Evolutionary conservation across 75 land plant species (phyloP).

Genomic region (Gnetum montanum): DNA sequence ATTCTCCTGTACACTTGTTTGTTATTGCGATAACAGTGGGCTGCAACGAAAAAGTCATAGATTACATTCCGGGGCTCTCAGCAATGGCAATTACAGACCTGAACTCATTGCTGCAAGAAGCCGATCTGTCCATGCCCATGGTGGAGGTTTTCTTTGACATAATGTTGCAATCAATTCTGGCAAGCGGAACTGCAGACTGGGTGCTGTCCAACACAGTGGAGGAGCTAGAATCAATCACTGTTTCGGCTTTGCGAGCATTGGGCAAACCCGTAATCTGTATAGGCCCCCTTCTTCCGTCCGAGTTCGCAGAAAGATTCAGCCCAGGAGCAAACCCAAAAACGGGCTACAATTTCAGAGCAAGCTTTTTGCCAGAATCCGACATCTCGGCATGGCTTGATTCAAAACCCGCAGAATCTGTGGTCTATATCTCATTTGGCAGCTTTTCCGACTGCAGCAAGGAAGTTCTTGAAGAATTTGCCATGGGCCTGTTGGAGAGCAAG

Average conservation of each 20-base stretch:
- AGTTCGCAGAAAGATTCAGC: conserved; percentile 7
- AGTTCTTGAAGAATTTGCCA: conserved; percentile 29
- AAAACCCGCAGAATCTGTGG: conserved; percentile 26
- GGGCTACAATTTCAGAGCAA: too few species aligned
- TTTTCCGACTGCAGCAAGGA: conserved; percentile 18
- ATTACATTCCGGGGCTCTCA: conserved; percentile 32
- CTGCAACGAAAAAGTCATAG: conserved; percentile 18
- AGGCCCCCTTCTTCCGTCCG: conserved; percentile 37
- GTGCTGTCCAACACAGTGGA: conserved; percentile 32
- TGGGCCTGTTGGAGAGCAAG: conserved; percentile 22
- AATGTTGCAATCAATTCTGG: conserved; percentile 30
- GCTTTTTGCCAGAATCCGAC: conserved; percentile 34
- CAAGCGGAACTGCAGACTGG: conserved; percentile 16
- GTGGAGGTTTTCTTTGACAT: conserved; percentile 19
- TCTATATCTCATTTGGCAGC: conserved; percentile 55
- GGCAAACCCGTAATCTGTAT: conserved; percentile 13
- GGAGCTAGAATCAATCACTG: conserved; percentile 25
- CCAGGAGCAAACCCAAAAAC: background rate
- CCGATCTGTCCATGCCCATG: conserved; percentile 4
- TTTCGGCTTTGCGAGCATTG: conserved; percentile 1
- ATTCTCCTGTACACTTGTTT: background rate
- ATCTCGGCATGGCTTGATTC: conserved; percentile 37
- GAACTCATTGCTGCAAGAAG: conserved; percentile 30
- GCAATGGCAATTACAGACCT: conserved; percentile 24
- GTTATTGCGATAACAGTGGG: too few species aligned